Conservation (phyloP, 768 basidiomycete species). For the Lactarius hengduanensis region DNA sequence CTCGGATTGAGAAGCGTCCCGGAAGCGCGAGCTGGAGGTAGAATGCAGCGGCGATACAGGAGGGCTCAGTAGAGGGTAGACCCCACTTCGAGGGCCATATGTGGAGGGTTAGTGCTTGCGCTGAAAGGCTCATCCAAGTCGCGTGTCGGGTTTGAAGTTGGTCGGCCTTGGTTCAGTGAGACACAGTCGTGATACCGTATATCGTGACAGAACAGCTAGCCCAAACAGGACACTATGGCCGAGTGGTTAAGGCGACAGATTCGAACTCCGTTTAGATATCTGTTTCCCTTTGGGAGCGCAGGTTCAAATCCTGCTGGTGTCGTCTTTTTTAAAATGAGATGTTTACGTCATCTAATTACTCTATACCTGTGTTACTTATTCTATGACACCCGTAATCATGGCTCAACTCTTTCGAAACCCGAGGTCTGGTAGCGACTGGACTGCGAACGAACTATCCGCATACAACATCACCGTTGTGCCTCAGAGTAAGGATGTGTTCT, state of each 20-base stretch:
- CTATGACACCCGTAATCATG: too few relatives aligned
- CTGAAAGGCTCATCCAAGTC: constrained; percentile 24
- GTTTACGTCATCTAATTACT: too few relatives aligned
- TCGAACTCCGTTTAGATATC: constrained; percentile 19
- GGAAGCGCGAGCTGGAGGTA: constrained; percentile 69
- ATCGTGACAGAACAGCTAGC: not conserved
- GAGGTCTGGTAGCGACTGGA: too few relatives aligned
- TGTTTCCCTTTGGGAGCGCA: constrained; percentile 42
- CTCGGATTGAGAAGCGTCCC: constrained; percentile 59
- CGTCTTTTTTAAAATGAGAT: constrained; percentile 32
- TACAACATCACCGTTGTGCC: too few relatives aligned
- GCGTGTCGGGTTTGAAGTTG: not conserved
- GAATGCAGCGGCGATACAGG: constrained; percentile 61
- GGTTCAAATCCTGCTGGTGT: constrained; percentile 70
- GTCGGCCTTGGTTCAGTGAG: too few relatives aligned
- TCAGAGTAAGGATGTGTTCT: too few relatives aligned
- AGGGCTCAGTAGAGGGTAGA: constrained; percentile 64
- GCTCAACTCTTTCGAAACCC: too few relatives aligned
- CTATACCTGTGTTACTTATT: too few relatives aligned
- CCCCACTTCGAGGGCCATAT: constrained; percentile 71
- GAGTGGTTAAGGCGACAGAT: constrained; percentile 30
- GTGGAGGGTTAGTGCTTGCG: constrained; percentile 42
- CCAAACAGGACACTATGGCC: constrained; percentile 23
- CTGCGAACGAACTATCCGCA: too few relatives aligned
- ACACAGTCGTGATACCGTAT: not conserved